Percentiles rank a stretch among this genome's conserved stretches.
Evolutionary conservation across 805 yeast species (phyloP).

Genomic region (Candida quercuum): DNA sequence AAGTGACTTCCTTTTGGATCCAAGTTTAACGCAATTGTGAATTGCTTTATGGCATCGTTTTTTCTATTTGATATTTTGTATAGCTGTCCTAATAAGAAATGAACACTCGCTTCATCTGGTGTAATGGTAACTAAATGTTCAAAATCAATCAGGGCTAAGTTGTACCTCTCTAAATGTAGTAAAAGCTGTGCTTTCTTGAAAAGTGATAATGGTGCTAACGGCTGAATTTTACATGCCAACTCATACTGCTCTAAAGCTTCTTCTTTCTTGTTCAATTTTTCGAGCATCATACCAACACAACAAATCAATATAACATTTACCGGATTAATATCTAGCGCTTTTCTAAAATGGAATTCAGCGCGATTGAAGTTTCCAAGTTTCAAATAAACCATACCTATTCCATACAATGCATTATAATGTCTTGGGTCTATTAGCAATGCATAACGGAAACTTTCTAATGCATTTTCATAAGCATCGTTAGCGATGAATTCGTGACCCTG

Average conservation of each 20-base stretch:
- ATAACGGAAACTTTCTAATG: conserved; percentile 73
- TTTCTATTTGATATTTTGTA: conserved; percentile 72
- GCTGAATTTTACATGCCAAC: conserved; percentile 78
- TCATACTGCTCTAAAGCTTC: conserved; percentile 80
- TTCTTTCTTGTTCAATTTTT: conserved; percentile 60
- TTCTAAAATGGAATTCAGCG: conserved; percentile 83
- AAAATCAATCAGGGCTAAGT: conserved; percentile 68
- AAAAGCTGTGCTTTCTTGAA: conserved; percentile 85
- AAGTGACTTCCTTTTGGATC: conserved; percentile 91
- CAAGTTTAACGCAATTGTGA: conserved; percentile 81
- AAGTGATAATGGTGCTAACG: conserved; percentile 77
- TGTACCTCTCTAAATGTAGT: conserved; percentile 64
- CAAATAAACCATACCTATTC: conserved; percentile 89
- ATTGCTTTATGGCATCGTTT: conserved; percentile 75
- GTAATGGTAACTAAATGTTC: conserved; percentile 69
- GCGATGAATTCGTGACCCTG: conserved; percentile 91
- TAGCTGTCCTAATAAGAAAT: conserved; percentile 80
- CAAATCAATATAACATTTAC: conserved; percentile 84
- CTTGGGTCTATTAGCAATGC: conserved; percentile 74
- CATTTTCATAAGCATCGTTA: conserved; percentile 86
- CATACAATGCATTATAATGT: conserved; percentile 93
- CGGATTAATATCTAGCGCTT: conserved; percentile 86
- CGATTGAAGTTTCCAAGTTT: conserved; percentile 78
- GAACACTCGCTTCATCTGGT: conserved; percentile 94
- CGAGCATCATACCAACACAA: conserved; percentile 91